A percentile compares a stretch with the other conserved stretches of the same genome.
Evolutionary conservation across 495 filamentous ascomycete genomes (phyloP).

Genomic region (Sphaerosporella brunnea): DNA sequence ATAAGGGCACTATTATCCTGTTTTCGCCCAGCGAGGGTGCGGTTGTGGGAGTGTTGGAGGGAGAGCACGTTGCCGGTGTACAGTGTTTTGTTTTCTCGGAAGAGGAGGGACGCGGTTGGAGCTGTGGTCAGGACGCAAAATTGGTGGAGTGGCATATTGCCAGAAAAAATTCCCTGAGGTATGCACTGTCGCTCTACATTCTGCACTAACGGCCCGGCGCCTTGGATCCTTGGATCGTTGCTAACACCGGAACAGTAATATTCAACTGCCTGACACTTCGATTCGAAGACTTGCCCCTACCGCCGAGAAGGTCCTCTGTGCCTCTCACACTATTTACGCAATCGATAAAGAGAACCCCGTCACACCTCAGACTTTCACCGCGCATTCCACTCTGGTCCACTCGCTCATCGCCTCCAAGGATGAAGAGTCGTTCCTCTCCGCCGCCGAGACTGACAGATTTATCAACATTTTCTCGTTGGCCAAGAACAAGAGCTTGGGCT

Average conservation of each 20-base stretch:
- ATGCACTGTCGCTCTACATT: conserved; percentile 24
- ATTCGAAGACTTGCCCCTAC: conserved; percentile 30
- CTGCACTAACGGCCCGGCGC: too few species aligned
- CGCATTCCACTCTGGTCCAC: conserved; percentile 38
- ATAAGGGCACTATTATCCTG: conserved; percentile 36
- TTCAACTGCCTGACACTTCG: conserved; percentile 33
- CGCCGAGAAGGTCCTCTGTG: conserved; percentile 34
- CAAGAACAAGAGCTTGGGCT: conserved; percentile 32
- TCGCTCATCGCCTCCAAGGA: conserved; percentile 32
- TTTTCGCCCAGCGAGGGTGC: conserved; percentile 38
- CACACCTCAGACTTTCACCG: conserved; percentile 31
- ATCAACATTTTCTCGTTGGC: conserved; percentile 38
- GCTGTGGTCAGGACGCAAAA: conserved; percentile 42
- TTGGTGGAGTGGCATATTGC: conserved; percentile 43
- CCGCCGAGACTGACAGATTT: conserved; percentile 38
- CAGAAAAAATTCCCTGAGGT: conserved; percentile 34
- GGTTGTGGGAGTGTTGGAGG: conserved; percentile 34
- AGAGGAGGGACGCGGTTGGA: conserved; percentile 36
- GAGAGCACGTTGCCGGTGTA: conserved; percentile 37
- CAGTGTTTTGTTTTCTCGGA: conserved; percentile 40
- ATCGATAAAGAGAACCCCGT: conserved; percentile 32
- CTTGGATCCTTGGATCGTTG: not conserved
- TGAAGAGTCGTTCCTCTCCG: conserved; percentile 30
- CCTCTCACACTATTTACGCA: conserved; percentile 38
- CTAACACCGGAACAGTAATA: conserved; percentile 27